Evolutionary conservation across 352 stramenopile genomes (phyloP), one percentile per base, ranked within the genome.

Genomic region (Pythium grandisporangium): DNA sequence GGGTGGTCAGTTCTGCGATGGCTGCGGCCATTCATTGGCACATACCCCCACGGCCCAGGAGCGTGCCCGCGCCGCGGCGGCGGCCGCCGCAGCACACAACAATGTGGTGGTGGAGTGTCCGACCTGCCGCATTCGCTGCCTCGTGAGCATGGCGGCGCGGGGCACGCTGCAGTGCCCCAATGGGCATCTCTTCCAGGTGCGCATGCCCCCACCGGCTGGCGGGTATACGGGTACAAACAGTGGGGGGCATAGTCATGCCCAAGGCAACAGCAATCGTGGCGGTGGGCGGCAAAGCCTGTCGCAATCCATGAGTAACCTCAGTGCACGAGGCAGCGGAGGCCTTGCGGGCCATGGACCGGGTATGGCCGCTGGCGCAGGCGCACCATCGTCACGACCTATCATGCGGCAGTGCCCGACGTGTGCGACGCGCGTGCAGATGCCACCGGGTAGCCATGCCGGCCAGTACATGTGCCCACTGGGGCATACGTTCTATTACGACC

Each of bases 391-490:
- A 55, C 37, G 76, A 30, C 59, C 75, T 2, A 65, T 90, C 38
- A 93, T 93, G 79, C 72, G 79, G 6, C 74, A 89, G 63, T 93
- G 79, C 33, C 76, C 79, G 37, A 90, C 79, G 39, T 93, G 79
- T 64, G 85, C 84, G 55, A 93, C 79, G 46, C 79, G 77, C 39
- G 79, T 93, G 42, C 79, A 93, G 47, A 93, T 93, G 79, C 79
- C 79, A 1, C 76, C 77, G 12, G 76, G 76, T 14, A 89, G 74
- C 27, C 79, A 89, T 49, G 72, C 79, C 4, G 79, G 79, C 21
- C 79, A 93, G 63, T 93, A 90, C 66, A 90, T 93, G 76, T 93
- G 79, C 70, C 79, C 79, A 1, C 69, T 90, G 39, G 79, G 79
- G 3, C 79, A 93, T 56, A 93, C 79, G 20, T 93, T 93, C 48